Base-by-base conservation (phyloP, 2,329 filamentous ascomycete genomes). In the Calonectria henricotiae region DNA sequence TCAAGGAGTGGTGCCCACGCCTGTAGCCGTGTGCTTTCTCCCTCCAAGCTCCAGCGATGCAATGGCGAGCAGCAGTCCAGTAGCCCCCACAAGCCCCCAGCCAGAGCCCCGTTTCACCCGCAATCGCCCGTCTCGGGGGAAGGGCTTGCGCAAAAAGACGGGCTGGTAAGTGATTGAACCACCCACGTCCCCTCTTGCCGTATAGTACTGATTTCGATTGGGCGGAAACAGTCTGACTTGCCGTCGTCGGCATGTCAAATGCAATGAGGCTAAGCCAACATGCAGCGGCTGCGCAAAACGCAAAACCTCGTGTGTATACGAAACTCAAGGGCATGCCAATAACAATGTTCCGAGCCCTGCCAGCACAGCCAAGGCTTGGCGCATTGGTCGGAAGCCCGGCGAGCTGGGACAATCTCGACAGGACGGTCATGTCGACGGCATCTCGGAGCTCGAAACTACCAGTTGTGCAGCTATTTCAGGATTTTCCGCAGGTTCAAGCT, bases 201-300 rank as follows among this genome's bases (percentile, higher is more conserved):
- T 7, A n/a, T n/a, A 12, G 30, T 25, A 1, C 44, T 11, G 13
- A 20, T 30, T 4, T 44, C 12, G 3, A 32, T 35, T 32, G 25
- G 27, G 15, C 7, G 39, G 6, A 5, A 0, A 44, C 3, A 73
- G 71, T 20, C 27, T 71, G 30, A 73, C 66, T 7, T 71, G 69
- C n/a, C 68, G 71, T 37, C 68, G 69, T 44, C 55, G 71, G 9
- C 71, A 65, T 58, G 65, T 73, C 30, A 69, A 66, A 17, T 73
- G 71, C 32, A 63, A 73, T 30, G 71, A 73, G 44, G 62, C 25
- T 25, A 69, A 69, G 17, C 67, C 71, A 2, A 30, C 39, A 35
- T 73, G 71, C 23, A 61, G 69, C 37, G 62, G 58, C 30, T 68
- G 68, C 75, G 4, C 78, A 35, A 61, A 39, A 74, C 55, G 44